A percentile compares a stretch with the other conserved stretches of the same genome.
phyloP scores from a whole-genome alignment of 768 basidiomycete species.

The Suillus brevipes region DNA sequence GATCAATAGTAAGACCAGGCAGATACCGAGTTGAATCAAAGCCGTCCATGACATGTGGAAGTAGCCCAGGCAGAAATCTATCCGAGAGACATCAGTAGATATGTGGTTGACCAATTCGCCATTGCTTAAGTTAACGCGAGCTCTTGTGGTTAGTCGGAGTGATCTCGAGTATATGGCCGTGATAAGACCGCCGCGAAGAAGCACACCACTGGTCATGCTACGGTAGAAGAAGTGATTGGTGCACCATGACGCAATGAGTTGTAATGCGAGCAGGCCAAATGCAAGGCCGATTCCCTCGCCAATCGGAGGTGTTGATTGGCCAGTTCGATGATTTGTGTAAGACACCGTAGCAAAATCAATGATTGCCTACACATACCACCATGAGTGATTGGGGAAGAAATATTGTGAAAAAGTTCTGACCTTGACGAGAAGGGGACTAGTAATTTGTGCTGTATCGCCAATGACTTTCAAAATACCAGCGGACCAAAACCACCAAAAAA shows the following conservation, averaged over 20 bases:
- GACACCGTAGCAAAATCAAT: conserved; percentile 70
- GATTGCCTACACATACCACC: conserved; percentile 47
- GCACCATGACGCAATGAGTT: conserved; percentile 64
- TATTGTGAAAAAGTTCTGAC: conserved; percentile 35
- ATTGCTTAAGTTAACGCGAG: conserved; percentile 78
- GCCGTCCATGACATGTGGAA: conserved; percentile 82
- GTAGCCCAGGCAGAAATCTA: conserved; percentile 83
- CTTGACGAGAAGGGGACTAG: conserved; percentile 77
- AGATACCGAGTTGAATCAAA: conserved; percentile 76
- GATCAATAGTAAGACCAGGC: conserved; percentile 69
- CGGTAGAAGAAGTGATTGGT: conserved; percentile 87
- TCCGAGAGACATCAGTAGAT: conserved; percentile 86
- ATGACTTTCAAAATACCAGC: conserved; percentile 58
- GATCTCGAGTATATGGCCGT: conserved; percentile 82
- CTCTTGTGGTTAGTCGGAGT: conserved; percentile 72
- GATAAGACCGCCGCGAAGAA: conserved; percentile 82
- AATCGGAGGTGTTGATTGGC: conserved; percentile 40
- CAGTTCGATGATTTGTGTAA: conserved; percentile 46
- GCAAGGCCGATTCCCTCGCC: conserved; percentile 73
- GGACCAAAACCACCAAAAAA: conserved; percentile 79
- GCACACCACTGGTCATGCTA: conserved; percentile 69
- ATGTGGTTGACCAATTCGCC: conserved; percentile 94
- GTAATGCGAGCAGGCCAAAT: conserved; percentile 67
- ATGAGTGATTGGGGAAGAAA: not conserved
- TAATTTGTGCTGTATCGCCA: conserved; percentile 72